These are phyloP conservation scores for Penicillium chermesinum DNA, from an alignment of 495 filamentous ascomycete genomes.

Conservation along the genomic window DNA sequence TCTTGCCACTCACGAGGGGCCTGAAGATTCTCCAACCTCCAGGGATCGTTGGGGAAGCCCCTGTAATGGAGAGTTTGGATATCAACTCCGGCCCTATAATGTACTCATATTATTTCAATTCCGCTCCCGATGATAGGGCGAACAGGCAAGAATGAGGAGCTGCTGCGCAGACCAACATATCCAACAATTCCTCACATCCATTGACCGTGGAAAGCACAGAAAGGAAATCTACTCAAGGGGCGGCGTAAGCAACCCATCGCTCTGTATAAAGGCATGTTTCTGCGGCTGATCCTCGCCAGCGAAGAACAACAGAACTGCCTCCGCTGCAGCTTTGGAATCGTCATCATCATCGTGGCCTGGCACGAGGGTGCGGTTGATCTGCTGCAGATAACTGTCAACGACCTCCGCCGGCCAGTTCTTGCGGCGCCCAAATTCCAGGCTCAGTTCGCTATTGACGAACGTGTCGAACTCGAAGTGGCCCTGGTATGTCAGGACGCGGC, in stretches of 20 bases:
- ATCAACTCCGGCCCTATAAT: too few species aligned
- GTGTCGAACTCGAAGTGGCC: slow-evolving; percentile 43
- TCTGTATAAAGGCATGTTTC: slow-evolving; percentile 15
- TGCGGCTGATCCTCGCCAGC: slow-evolving; percentile 14
- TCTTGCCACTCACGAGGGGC: slow-evolving; percentile 22
- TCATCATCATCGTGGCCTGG: slow-evolving; percentile 24
- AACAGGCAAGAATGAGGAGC: too few species aligned
- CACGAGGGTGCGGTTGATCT: slow-evolving; percentile 20
- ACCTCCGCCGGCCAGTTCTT: slow-evolving; percentile 18
- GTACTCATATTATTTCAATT: too few species aligned
- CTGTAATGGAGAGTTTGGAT: neutral
- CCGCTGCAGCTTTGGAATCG: slow-evolving; percentile 37
- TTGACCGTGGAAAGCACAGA: neutral
- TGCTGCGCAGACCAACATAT: too few species aligned
- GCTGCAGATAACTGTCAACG: slow-evolving; percentile 17
- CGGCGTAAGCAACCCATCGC: slow-evolving; percentile 23
- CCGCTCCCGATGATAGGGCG: neutral
- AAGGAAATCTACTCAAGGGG: slow-evolving; percentile 9
- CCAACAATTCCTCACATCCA: too few species aligned
- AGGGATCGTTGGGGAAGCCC: neutral
- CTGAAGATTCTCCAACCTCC: neutral
- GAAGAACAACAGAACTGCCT: slow-evolving; percentile 34
- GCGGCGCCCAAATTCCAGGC: slow-evolving; percentile 28
- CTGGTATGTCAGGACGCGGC: slow-evolving; percentile 35
- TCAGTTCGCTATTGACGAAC: slow-evolving; percentile 32